phyloP scores from a whole-genome alignment of 805 yeast genomes.

The Ogataea pignaliae region DNA sequence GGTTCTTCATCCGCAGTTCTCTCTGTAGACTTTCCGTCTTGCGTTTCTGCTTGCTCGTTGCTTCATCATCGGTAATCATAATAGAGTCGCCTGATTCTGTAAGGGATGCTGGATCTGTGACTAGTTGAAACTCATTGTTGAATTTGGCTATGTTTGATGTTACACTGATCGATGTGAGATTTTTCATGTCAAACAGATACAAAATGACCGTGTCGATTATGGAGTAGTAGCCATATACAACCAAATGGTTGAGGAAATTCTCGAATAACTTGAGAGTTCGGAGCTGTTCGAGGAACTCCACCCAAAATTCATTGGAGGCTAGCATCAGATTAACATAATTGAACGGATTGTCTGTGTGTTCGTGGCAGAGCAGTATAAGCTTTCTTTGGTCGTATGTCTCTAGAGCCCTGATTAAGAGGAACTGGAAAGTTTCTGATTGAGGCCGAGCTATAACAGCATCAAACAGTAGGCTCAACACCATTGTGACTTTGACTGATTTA shows the following conservation, averaged over 20 bases:
- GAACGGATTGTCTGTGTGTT: conserved; percentile 10
- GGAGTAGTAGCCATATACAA: conserved; percentile 24
- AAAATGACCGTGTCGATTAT: conserved; percentile 17
- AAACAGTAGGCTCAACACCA: conserved; percentile 14
- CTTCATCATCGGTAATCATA: background rate
- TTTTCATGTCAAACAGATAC: conserved; percentile 4
- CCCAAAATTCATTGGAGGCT: conserved; percentile 18
- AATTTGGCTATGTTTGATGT: conserved; percentile 5
- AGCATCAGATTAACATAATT: conserved; percentile 8
- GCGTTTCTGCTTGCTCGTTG: conserved; percentile 6
- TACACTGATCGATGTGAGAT: background rate
- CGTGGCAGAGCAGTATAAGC: conserved; percentile 10
- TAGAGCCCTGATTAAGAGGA: conserved; percentile 19
- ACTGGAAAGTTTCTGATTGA: conserved; percentile 2
- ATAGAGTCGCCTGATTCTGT: background rate
- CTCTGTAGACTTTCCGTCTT: conserved; percentile 9
- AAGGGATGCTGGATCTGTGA: background rate
- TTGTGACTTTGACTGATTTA: conserved; percentile 9
- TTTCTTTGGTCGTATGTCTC: conserved; percentile 14
- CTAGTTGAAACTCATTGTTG: conserved; percentile 8
- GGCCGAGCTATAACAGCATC: conserved; percentile 6
- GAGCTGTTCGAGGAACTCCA: conserved; percentile 8
- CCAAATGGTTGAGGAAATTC: conserved; percentile 11
- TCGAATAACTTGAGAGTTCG: conserved; percentile 9
- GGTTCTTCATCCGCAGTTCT: conserved; percentile 14